Evolutionary conservation across 345 rosid species (phyloP).

Genomic region (Brassica cretica): DNA sequence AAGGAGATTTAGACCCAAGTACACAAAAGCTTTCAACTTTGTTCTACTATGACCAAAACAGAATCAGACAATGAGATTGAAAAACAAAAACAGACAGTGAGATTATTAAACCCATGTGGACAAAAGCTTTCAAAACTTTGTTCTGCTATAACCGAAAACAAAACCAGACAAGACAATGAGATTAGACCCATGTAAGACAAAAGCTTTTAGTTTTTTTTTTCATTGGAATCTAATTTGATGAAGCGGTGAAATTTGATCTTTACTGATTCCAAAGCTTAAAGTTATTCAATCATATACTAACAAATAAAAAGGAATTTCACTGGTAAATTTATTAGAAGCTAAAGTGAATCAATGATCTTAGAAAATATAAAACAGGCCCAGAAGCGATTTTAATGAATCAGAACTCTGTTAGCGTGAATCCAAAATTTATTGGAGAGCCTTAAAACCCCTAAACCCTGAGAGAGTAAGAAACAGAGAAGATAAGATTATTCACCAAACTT

Average conservation of each 20-base stretch:
- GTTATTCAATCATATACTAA: not conserved
- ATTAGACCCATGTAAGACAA: not conserved
- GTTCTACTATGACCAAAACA: constrained; percentile 5
- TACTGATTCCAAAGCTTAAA: constrained; percentile 1
- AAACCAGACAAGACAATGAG: not conserved
- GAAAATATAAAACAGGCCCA: not conserved
- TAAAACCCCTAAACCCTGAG: constrained; percentile 40
- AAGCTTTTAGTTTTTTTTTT: not conserved
- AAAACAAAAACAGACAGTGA: constrained; percentile 17
- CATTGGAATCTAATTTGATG: constrained; percentile 4
- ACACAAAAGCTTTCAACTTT: constrained; percentile 19
- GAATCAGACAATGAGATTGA: not conserved
- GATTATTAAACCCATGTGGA: not conserved
- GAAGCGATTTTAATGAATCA: not conserved
- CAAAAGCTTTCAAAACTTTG: constrained; percentile 19
- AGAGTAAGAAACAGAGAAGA: constrained; percentile 1
- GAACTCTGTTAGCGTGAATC: constrained; percentile 22
- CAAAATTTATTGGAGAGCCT: constrained; percentile 25
- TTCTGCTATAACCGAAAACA: not conserved
- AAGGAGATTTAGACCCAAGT: not conserved
- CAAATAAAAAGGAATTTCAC: not conserved
- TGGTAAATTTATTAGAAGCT: not conserved
- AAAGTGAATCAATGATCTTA: constrained; percentile 11
- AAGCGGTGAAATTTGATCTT: constrained; percentile 19
- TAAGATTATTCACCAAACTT: constrained; percentile 29